These are phyloP conservation scores for Dactylellina leptospora DNA, from an alignment of 2,329 filamentous ascomycete species.

Conservation along the genomic window DNA sequence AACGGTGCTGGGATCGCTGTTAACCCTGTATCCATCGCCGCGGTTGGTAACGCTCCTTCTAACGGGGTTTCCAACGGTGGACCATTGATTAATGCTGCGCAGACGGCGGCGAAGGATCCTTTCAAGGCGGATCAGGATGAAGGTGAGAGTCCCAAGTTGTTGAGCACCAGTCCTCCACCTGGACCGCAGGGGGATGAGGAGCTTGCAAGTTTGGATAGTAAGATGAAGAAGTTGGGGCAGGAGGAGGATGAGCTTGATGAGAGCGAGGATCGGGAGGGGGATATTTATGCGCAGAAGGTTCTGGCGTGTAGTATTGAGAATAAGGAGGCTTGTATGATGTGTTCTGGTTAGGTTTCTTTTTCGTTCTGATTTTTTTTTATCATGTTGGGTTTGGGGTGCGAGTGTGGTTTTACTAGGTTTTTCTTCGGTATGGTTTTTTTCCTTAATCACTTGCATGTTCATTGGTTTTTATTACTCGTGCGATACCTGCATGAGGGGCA, in stretches of 20 bases:
- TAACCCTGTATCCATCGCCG: conserved; percentile 69
- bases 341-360: conserved; percentile 75
- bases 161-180: conserved; percentile 74
- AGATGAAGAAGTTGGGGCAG: conserved; percentile 66
- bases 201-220: conserved; percentile 64
- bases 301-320: conserved; percentile 98
- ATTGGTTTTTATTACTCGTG: background rate
- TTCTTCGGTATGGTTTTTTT: background rate
- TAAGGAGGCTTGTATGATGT: conserved; percentile 94
- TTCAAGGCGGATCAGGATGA: conserved; percentile 82
- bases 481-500: too few species aligned
- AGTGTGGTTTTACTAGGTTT: background rate
- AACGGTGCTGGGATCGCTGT: conserved; percentile 69
- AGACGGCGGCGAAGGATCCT: conserved; percentile 67
- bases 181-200: conserved; percentile 72
- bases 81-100: conserved; percentile 58
- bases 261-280: conserved; percentile 78
- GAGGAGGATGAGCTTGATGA: conserved; percentile 77
- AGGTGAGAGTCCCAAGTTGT: conserved; percentile 79
- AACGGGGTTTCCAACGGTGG: conserved; percentile 47
- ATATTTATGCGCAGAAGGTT: conserved; percentile 94
- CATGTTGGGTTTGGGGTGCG: conserved; percentile 3
- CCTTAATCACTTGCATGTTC: background rate
- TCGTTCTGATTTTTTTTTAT: background rate
- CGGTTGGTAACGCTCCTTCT: conserved; percentile 43